A percentile compares a stretch with the other conserved stretches of the same genome.
These are phyloP conservation scores for Trichomonas gallinae DNA, from an alignment of 208 protist genomes.

Conservation along the genomic window DNA sequence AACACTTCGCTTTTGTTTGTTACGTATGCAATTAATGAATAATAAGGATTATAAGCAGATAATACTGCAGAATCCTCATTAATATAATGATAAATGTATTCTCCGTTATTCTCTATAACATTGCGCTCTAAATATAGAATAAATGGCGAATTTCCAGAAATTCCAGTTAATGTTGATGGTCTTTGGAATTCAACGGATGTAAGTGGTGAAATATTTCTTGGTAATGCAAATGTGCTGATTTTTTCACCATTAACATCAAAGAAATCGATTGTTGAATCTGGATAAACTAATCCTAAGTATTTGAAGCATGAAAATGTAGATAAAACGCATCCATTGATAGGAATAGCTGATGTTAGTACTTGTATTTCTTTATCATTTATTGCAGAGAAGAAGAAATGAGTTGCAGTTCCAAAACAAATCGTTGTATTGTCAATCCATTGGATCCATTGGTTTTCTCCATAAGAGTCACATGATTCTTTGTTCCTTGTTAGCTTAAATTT, in stretches of 20 bases:
- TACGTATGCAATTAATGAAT: neutral
- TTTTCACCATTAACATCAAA: neutral
- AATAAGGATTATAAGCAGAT: neutral
- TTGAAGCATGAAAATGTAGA: neutral
- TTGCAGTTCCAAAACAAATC: neutral
- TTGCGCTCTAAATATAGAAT: neutral
- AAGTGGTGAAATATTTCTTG: neutral
- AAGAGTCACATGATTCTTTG: neutral
- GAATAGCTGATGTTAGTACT: neutral
- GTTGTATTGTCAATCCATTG: neutral
- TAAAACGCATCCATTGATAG: neutral
- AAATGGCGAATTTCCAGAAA: neutral
- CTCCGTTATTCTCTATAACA: neutral
- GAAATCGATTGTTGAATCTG: neutral
- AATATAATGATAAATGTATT: neutral
- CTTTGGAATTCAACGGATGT: neutral
- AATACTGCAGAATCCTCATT: neutral
- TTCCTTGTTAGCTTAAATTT: neutral
- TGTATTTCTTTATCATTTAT: neutral
- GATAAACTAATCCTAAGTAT: neutral
- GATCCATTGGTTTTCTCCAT: neutral
- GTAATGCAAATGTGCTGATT: neutral
- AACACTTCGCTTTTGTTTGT: neutral
- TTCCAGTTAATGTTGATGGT: neutral
- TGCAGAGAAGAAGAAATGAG: neutral